phyloP scores from a whole-genome alignment of 2,329 filamentous ascomycete species.

The Botrytis cinerea region DNA sequence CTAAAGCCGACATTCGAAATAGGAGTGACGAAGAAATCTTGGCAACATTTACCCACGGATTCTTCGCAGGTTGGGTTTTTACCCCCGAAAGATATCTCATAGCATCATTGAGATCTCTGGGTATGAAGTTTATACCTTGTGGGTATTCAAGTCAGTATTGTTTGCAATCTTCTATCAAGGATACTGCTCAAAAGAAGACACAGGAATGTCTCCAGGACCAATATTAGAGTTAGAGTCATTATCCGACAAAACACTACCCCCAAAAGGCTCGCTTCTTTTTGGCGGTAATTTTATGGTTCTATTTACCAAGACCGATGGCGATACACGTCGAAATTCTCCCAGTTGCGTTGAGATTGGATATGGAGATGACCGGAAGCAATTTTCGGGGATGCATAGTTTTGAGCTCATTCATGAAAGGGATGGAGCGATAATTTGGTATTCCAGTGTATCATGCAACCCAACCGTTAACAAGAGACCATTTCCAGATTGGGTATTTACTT shows the following conservation, averaged over 20 bases:
- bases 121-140: constrained; percentile 23
- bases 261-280: constrained; percentile 25
- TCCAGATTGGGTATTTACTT: neutral
- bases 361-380: constrained; percentile 26
- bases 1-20: neutral
- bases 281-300: constrained; percentile 30
- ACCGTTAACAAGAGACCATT: neutral
- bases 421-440: neutral
- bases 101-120: constrained; percentile 1
- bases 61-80: constrained; percentile 32
- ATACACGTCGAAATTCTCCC: neutral
- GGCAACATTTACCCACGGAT: constrained; percentile 29
- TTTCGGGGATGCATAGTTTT: constrained; percentile 31
- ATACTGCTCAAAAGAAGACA: neutral
- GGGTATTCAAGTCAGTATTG: constrained; percentile 24
- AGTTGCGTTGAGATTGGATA: constrained; percentile 31
- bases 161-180: neutral
- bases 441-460: neutral
- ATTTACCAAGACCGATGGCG: neutral
- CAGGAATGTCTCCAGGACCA: constrained; percentile 17
- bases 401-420: constrained; percentile 6
- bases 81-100: constrained; percentile 26
- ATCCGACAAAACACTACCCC: constrained; percentile 17
- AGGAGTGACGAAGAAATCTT: constrained; percentile 21
- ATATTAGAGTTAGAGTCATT: constrained; percentile 1